A percentile compares a stretch with the other conserved stretches of the same genome.
phyloP scores from a whole-genome alignment of 176 grass and related monocot species.

The Carex cristatella region DNA sequence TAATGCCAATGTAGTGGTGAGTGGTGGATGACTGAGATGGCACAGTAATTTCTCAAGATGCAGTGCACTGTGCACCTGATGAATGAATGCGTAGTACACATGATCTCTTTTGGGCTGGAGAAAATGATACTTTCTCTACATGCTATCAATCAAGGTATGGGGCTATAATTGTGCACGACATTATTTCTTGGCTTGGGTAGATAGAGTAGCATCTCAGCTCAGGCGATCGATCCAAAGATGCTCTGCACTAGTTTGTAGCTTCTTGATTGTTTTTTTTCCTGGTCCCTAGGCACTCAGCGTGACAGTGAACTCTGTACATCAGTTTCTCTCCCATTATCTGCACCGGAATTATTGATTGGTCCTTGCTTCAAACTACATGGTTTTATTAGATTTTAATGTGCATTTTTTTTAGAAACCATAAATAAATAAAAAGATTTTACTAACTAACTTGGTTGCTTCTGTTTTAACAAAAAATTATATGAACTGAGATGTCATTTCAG shows the following conservation, averaged over 20 bases:
- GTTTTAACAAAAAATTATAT: too few relatives aligned
- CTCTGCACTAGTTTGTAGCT: neutral
- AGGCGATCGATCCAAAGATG: neutral
- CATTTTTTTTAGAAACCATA: too few relatives aligned
- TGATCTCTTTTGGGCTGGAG: neutral
- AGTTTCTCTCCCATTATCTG: neutral
- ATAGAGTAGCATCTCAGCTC: neutral
- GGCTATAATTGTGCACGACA: neutral
- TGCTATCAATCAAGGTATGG: neutral
- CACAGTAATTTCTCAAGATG: conserved; percentile 5
- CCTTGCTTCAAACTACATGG: neutral
- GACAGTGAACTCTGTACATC: neutral
- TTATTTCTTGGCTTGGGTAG: neutral
- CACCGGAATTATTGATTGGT: conserved; percentile 5
- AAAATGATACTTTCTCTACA: conserved; percentile 1
- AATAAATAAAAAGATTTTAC: too few relatives aligned
- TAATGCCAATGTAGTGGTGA: neutral
- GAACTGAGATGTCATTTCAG: too few relatives aligned
- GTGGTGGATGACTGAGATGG: conserved; percentile 20
- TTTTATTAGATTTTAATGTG: neutral
- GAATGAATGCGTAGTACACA: neutral
- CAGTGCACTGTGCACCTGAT: neutral
- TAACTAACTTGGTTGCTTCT: too few relatives aligned
- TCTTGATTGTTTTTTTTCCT: neutral
- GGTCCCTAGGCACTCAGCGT: neutral